Conservation (phyloP, 2,329 filamentous ascomycete genomes). For the Trichoderma afroharzianum region DNA sequence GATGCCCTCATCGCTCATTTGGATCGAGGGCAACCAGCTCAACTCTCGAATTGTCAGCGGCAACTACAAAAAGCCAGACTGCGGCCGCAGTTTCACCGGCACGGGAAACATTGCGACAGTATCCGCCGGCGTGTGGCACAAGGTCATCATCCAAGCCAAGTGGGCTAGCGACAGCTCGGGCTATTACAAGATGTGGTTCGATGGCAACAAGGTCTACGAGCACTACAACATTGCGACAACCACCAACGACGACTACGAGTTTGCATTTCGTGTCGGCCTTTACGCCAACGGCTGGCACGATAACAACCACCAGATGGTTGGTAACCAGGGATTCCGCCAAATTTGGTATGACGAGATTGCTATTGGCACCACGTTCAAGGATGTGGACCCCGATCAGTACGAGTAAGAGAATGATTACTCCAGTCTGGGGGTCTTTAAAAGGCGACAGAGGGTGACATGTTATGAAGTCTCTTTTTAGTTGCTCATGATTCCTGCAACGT, state of each 20-base stretch:
- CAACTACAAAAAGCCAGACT: conserved; percentile 25
- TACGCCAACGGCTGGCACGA: conserved; percentile 39
- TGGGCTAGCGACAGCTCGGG: conserved; percentile 44
- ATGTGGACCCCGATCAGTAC: conserved; percentile 23
- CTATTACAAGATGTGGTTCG: conserved; percentile 45
- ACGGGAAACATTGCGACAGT: conserved; percentile 36
- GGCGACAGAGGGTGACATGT: not conserved
- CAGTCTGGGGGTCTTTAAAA: not conserved
- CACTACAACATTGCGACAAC: conserved; percentile 39
- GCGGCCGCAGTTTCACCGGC: conserved; percentile 20
- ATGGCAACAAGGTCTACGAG: conserved; percentile 42
- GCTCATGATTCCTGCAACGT: not conserved
- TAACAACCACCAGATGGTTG: conserved; percentile 34
- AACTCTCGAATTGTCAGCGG: conserved; percentile 36
- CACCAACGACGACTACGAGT: conserved; percentile 37
- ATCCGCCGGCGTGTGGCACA: conserved; percentile 44
- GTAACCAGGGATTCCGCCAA: conserved; percentile 40
- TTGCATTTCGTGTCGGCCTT: conserved; percentile 45
- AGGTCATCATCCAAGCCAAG: conserved; percentile 41
- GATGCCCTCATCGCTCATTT: conserved; percentile 48
- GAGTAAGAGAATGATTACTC: not conserved
- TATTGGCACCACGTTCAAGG: conserved; percentile 35
- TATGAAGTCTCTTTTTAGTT: not conserved
- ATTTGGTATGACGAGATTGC: conserved; percentile 49
- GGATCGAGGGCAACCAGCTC: conserved; percentile 42